A percentile compares a stretch with the other conserved stretches of the same genome.
Evolutionary conservation across 345 rosid species (phyloP).

Genomic region (Limnanthes douglasii): DNA sequence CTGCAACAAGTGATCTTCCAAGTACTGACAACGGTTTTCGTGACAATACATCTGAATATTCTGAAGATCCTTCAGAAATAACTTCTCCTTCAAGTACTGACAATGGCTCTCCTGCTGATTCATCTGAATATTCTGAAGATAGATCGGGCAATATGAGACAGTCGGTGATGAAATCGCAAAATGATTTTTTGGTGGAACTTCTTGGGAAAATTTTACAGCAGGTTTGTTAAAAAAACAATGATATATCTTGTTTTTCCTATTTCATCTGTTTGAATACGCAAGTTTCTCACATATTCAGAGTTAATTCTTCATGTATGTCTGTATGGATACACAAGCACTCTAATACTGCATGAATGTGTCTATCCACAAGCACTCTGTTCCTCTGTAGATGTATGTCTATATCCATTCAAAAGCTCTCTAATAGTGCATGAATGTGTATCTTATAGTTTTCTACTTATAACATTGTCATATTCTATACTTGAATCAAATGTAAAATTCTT

Average conservation of each 20-base stretch:
- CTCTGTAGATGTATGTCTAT: conserved; percentile 2
- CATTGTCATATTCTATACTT: no score
- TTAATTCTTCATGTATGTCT: no score
- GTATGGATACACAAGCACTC: no score
- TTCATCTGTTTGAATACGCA: no score
- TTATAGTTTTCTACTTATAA: no score
- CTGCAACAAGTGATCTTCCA: not conserved
- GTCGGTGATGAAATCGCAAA: conserved; percentile 14
- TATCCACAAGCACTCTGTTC: no score
- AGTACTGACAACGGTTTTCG: not conserved
- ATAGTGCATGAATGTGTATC: no score
- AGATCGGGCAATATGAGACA: conserved; percentile 12
- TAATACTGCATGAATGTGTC: no score
- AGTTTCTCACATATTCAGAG: no score
- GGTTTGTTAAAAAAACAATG: conserved; percentile 40
- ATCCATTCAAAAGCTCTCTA: no score
- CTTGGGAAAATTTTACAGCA: conserved; percentile 69
- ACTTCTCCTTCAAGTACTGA: conserved; percentile 12
- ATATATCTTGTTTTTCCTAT: no score
- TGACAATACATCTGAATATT: conserved; percentile 7
- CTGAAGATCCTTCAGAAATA: conserved; percentile 21
- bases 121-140: conserved; percentile 12
- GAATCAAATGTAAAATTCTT: no score
- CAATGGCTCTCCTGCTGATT: conserved; percentile 7
- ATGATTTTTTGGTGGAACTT: conserved; percentile 39